Conservation (phyloP, 805 yeast species). For the Torulaspora maleeae region DNA sequence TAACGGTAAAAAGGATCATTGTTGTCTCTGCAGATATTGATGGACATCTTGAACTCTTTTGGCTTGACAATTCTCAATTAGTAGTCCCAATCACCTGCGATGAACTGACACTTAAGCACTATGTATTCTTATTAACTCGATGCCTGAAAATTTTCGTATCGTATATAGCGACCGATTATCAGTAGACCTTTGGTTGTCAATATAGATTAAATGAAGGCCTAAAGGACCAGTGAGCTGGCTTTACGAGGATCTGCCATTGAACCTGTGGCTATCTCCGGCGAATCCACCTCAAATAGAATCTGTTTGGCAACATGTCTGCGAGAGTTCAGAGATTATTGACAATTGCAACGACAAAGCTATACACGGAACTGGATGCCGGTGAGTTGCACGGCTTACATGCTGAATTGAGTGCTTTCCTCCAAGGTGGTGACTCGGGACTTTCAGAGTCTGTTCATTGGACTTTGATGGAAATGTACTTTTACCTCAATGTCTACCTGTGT, state of each 20-base stretch:
- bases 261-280: too few species aligned
- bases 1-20: constrained; percentile 98
- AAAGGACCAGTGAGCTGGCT: background rate
- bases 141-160: constrained; percentile 12
- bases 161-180: background rate
- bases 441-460: constrained; percentile 44
- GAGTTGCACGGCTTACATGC: constrained; percentile 37
- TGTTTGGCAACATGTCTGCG: background rate
- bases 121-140: background rate
- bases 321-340: constrained; percentile 41
- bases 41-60: constrained; percentile 52
- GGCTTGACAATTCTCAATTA: background rate
- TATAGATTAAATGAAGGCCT: background rate
- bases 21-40: constrained; percentile 95
- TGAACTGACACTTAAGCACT: background rate
- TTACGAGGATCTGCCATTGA: background rate
- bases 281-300: too few species aligned
- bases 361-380: constrained; percentile 45
- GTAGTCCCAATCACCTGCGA: background rate
- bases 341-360: constrained; percentile 49
- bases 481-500: constrained; percentile 54
- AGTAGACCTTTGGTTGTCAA: background rate
- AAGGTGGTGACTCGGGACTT: constrained; percentile 22
- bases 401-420: constrained; percentile 36
- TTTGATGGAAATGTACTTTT: constrained; percentile 68